phyloP scores from a whole-genome alignment of 179 eudicot species.

The Drosera spatulata region DNA sequence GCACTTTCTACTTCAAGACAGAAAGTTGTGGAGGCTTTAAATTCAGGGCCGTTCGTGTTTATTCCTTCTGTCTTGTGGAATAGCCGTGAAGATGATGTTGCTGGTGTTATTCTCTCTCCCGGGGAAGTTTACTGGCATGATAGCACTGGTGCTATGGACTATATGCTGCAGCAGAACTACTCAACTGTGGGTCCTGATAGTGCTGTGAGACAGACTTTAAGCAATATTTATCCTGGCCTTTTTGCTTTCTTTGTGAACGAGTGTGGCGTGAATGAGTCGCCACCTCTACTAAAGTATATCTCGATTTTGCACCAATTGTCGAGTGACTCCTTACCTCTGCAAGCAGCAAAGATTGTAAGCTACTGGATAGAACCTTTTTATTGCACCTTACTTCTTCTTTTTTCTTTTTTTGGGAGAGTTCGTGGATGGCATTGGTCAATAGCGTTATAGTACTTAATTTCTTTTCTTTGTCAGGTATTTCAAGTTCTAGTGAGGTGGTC shows the following conservation, averaged over 20 bases:
- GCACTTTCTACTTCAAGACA: conserved; percentile 50
- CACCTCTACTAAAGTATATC: conserved; percentile 53
- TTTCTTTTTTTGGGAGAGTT: too few species aligned
- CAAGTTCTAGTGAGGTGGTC: conserved; percentile 63
- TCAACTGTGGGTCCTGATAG: conserved; percentile 7
- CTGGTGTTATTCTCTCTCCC: conserved; percentile 59
- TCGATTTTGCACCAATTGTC: conserved; percentile 67
- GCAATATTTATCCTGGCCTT: conserved; percentile 60
- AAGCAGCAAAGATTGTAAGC: conserved; percentile 63
- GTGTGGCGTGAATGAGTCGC: conserved; percentile 73
- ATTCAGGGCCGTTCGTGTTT: conserved; percentile 64
- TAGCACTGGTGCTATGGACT: conserved; percentile 46
- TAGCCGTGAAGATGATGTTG: conserved; percentile 45
- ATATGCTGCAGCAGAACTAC: conserved; percentile 20
- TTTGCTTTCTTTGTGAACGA: conserved; percentile 71
- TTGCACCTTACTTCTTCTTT: neutral
- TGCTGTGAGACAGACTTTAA: conserved; percentile 36
- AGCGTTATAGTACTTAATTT: neutral
- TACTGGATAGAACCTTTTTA: neutral
- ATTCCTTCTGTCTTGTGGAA: conserved; percentile 39
- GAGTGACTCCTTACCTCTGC: conserved; percentile 37
- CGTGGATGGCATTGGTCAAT: too few species aligned
- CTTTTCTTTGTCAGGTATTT: conserved; percentile 47
- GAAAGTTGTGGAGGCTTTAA: conserved; percentile 39
- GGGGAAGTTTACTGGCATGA: conserved; percentile 86